phyloP scores from a whole-genome alignment of 176 grass and related monocot species.

The Pharus latifolius region DNA sequence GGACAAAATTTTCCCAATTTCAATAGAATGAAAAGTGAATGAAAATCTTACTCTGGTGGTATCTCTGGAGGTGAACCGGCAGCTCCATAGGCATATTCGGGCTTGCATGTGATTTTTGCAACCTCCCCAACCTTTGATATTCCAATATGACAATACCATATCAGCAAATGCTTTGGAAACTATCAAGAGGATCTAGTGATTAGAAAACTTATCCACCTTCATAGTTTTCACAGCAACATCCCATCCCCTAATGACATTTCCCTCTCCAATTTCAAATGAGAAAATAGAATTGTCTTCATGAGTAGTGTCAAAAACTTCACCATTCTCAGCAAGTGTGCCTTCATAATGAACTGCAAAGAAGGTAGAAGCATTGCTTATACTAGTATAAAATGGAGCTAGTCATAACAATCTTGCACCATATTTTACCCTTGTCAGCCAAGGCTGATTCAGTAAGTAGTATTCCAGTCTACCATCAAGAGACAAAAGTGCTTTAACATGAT shows the following conservation, averaged over 20 bases:
- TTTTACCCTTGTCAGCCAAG: not conserved
- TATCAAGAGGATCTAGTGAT: not conserved
- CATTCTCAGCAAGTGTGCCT: constrained; percentile 76
- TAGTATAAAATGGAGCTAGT: not conserved
- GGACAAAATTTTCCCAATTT: no score
- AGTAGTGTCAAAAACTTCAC: constrained; percentile 90
- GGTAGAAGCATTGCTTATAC: not conserved
- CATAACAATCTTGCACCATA: not conserved
- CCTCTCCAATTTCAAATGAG: constrained; percentile 81
- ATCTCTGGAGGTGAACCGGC: constrained; percentile 89
- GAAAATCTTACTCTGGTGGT: constrained; percentile 61
- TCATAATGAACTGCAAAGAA: constrained; percentile 77
- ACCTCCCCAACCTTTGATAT: constrained; percentile 80
- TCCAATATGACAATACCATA: constrained; percentile 2
- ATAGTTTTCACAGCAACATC: constrained; percentile 91
- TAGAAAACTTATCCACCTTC: constrained; percentile 42
- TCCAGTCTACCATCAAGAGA: not conserved
- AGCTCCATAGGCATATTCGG: constrained; percentile 89
- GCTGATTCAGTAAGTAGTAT: not conserved
- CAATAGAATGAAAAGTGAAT: no score
- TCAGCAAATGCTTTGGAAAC: not conserved
- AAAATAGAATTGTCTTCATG: constrained; percentile 96
- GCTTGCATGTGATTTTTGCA: constrained; percentile 87
- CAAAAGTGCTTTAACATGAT: no score
- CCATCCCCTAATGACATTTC: constrained; percentile 88